These are phyloP conservation scores for Zygosaccharomyces pseudobailii DNA, from an alignment of 1,139 yeast species.

Conservation along the genomic window DNA sequence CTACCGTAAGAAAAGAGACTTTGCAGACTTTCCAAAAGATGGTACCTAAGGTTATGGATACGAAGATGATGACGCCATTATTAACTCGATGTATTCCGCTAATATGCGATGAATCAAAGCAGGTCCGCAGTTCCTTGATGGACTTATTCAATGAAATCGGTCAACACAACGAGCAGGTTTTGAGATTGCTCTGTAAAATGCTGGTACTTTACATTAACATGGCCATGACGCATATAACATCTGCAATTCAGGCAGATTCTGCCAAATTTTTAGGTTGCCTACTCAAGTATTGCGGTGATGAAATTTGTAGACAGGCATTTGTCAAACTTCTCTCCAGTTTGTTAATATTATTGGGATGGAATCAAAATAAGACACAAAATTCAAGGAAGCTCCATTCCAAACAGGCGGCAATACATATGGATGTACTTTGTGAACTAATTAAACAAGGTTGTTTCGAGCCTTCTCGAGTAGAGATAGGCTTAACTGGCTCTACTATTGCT, in stretches of 20 bases:
- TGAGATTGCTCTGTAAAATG: conserved; percentile 62
- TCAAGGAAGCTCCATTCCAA: conserved; percentile 20
- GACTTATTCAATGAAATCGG: conserved; percentile 50
- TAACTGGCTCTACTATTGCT: conserved; percentile 42
- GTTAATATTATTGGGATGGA: conserved; percentile 61
- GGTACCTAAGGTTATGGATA: conserved; percentile 39
- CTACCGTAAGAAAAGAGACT: conserved; percentile 70
- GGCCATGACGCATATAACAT: conserved; percentile 89
- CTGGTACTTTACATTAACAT: conserved; percentile 75
- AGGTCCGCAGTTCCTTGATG: conserved; percentile 60
- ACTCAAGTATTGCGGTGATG: conserved; percentile 43
- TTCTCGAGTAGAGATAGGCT: conserved; percentile 7
- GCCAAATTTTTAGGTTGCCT: conserved; percentile 57
- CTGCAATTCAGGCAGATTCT: conserved; percentile 67
- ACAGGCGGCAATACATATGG: conserved; percentile 34
- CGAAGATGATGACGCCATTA: conserved; percentile 30
- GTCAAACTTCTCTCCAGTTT: conserved; percentile 53
- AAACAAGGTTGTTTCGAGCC: conserved; percentile 38
- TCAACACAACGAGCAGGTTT: conserved; percentile 48
- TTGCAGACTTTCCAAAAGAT: conserved; percentile 45
- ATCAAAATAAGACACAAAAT: conserved; percentile 28
- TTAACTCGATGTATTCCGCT: conserved; percentile 30
- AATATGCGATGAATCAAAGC: conserved; percentile 34
- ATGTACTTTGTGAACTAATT: conserved; percentile 43
- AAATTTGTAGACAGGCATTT: conserved; percentile 54